Evolutionary conservation across 257 asterid species (phyloP).

Genomic region (Solanum bukasovii): DNA sequence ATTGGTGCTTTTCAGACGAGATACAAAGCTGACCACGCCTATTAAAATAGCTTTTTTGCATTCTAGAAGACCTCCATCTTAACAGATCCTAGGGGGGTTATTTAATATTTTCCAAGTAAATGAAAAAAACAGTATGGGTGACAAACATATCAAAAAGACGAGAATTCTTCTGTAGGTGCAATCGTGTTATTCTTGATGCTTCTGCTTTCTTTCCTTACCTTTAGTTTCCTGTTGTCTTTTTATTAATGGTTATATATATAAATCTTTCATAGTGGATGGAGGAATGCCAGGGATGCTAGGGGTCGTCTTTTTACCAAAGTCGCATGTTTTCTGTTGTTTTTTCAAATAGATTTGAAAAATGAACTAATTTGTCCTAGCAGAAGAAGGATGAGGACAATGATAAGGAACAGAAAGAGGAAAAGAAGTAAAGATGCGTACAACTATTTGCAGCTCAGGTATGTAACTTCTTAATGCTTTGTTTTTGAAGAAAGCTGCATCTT

Average conservation of each 20-base stretch:
- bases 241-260: neutral
- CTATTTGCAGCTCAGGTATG: neutral
- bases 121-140: neutral
- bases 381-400: slow-evolving; percentile 58
- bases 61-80: neutral
- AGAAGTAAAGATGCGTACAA: slow-evolving; percentile 32
- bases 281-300: neutral
- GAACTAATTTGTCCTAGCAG: slow-evolving; percentile 16
- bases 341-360: neutral
- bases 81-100: neutral
- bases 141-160: neutral
- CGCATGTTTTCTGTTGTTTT: neutral
- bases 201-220: neutral
- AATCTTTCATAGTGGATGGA: neutral
- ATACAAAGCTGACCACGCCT: neutral
- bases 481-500: neutral
- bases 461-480: neutral
- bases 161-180: neutral
- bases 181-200: neutral
- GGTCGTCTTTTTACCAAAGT: neutral
- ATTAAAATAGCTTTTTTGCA: neutral
- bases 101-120: neutral
- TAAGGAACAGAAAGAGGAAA: slow-evolving; percentile 45
- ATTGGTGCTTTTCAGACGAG: neutral
- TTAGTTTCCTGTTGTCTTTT: neutral